A percentile compares a stretch with the other conserved stretches of the same genome.
These are phyloP conservation scores for Pichia ethanolica DNA, from an alignment of 805 yeast genomes.

Conservation along the genomic window DNA sequence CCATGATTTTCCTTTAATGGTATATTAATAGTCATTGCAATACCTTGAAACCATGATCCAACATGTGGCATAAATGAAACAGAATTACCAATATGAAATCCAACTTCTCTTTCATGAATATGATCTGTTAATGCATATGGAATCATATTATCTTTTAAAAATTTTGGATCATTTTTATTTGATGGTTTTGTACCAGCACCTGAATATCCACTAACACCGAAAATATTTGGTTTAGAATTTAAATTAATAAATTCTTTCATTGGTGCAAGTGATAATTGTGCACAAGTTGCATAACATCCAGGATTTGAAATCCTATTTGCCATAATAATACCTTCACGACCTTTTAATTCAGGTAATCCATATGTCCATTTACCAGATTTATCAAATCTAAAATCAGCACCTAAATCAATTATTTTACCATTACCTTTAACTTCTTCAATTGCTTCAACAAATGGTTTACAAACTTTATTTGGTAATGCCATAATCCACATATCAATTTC, in stretches of 20 bases:
- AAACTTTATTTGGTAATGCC: slow-evolving; percentile 98
- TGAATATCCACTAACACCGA: slow-evolving; percentile 97
- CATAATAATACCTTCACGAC: slow-evolving; percentile 54
- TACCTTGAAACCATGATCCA: slow-evolving; percentile 99
- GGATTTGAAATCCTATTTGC: slow-evolving; percentile 91
- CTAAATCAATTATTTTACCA: slow-evolving; percentile 81
- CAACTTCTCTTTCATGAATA: slow-evolving; percentile 91
- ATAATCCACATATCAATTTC: slow-evolving; percentile 96
- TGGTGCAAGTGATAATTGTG: slow-evolving; percentile 89
- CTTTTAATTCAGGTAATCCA: slow-evolving; percentile 88
- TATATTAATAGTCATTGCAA: slow-evolving; percentile 82
- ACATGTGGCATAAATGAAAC: slow-evolving; percentile 96
- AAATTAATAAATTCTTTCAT: slow-evolving; percentile 47
- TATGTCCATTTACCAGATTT: slow-evolving; percentile 82
- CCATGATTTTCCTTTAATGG: slow-evolving; percentile 58
- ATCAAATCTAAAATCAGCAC: slow-evolving; percentile 96
- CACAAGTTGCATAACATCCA: slow-evolving; percentile 99
- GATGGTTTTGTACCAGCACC: slow-evolving; percentile 99
- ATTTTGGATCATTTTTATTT: slow-evolving; percentile 80
- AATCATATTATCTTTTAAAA: slow-evolving; percentile 73
- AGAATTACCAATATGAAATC: slow-evolving; percentile 64
- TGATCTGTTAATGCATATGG: slow-evolving; percentile 97
- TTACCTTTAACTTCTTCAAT: slow-evolving; percentile 61
- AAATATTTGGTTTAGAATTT: slow-evolving; percentile 70
- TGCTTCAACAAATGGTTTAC: slow-evolving; percentile 79